Evolutionary conservation across 2,329 filamentous ascomycete genomes (phyloP).

Genomic region (Botrytis squamosa): DNA sequence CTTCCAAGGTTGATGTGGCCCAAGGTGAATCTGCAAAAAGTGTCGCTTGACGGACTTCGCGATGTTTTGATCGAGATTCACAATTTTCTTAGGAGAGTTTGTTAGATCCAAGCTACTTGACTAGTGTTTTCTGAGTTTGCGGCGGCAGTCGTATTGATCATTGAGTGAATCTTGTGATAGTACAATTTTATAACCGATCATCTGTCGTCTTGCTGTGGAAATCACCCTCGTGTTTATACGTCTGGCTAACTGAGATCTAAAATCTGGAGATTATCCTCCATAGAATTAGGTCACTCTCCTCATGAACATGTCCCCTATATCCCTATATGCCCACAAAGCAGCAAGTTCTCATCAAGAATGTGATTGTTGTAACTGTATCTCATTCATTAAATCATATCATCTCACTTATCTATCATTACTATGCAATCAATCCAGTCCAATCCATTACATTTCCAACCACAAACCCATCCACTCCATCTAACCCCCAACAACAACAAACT

Average conservation of each 20-base stretch:
- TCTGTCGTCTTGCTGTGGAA: neutral
- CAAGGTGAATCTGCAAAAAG: neutral
- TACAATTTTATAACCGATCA: too few relatives aligned
- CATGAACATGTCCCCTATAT: neutral
- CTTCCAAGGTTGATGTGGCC: too few relatives aligned
- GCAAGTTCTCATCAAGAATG: neutral
- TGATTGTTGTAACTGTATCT: neutral
- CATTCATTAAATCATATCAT: neutral
- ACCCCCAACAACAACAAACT: constrained; percentile 43
- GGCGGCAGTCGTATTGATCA: neutral
- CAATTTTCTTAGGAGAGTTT: neutral
- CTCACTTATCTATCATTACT: neutral
- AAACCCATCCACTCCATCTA: neutral
- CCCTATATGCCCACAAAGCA: neutral
- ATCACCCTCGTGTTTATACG: neutral
- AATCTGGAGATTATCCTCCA: too few relatives aligned
- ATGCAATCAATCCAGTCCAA: neutral
- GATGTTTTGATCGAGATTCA: neutral
- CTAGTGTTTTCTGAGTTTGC: neutral
- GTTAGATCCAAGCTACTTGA: neutral
- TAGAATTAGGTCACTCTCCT: too few relatives aligned
- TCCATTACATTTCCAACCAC: neutral
- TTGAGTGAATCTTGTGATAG: neutral
- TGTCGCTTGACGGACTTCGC: neutral
- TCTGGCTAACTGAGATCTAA: too few relatives aligned